phyloP scores from a whole-genome alignment of 768 basidiomycete genomes.

The Boletus subcaerulescens region DNA sequence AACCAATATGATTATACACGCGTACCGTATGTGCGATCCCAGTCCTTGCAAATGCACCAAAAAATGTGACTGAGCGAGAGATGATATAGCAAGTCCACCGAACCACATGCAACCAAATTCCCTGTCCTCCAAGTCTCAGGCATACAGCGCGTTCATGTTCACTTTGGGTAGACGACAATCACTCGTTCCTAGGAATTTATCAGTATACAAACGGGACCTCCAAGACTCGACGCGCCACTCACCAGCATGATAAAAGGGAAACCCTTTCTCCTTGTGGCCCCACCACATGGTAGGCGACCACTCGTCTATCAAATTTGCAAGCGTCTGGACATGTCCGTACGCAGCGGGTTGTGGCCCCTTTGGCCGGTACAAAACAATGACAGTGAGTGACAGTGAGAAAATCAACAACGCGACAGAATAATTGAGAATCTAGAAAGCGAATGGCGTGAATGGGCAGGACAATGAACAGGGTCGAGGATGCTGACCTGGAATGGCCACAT shows the following conservation, averaged over 20 bases:
- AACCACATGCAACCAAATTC: no score
- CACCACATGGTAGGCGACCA: constrained; percentile 35
- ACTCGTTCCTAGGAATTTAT: constrained; percentile 20
- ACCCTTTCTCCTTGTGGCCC: constrained; percentile 20
- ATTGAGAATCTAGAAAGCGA: constrained; percentile 25
- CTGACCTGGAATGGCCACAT: constrained; percentile 29
- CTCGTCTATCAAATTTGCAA: constrained; percentile 36
- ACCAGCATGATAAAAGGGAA: constrained; percentile 19
- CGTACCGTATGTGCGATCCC: not conserved
- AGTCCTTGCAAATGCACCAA: not conserved
- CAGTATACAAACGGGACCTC: not conserved
- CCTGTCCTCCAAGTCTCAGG: not conserved
- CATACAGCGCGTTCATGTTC: constrained; percentile 21
- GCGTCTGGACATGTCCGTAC: constrained; percentile 35
- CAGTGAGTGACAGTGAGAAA: constrained; percentile 17
- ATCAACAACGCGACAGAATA: constrained; percentile 18
- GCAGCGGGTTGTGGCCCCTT: constrained; percentile 28
- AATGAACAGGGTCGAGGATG: not conserved
- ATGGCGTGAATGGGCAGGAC: not conserved
- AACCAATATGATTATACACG: not conserved
- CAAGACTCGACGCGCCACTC: constrained; percentile 2
- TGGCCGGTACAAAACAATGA: constrained; percentile 12
- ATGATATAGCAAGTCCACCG: not conserved
- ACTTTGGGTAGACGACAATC: constrained; percentile 21
- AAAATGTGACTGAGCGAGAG: not conserved